Evolutionary conservation across 768 basidiomycete genomes (phyloP).

Genomic region (Psilocybe sp.): DNA sequence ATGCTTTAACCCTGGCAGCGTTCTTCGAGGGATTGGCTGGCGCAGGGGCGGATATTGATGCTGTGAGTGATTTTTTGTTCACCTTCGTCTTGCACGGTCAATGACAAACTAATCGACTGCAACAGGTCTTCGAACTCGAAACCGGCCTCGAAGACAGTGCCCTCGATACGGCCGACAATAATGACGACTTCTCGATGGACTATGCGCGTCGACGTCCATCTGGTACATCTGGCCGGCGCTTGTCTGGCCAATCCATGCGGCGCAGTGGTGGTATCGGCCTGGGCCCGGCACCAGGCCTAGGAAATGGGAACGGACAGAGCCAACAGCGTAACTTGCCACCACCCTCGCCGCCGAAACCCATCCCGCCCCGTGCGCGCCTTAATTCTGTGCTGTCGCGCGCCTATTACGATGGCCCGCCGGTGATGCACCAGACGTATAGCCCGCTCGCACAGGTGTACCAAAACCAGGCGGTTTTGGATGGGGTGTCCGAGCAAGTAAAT

Average conservation of each 20-base stretch:
- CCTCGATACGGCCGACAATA: constrained; percentile 45
- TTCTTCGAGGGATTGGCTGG: constrained; percentile 81
- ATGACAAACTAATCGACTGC: neutral
- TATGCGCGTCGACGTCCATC: constrained; percentile 19
- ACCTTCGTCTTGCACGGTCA: neutral
- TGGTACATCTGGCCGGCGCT: constrained; percentile 9
- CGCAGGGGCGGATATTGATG: constrained; percentile 68
- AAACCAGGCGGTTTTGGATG: constrained; percentile 51
- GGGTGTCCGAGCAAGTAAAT: constrained; percentile 54
- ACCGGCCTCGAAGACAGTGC: constrained; percentile 58
- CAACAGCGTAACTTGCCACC: no score
- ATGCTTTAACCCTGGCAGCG: constrained; percentile 37
- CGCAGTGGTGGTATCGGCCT: constrained; percentile 32
- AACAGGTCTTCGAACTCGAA: constrained; percentile 76
- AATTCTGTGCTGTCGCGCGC: no score
- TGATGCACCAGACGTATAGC: no score
- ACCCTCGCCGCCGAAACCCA: no score
- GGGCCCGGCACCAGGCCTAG: constrained; percentile 26
- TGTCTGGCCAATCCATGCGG: constrained; percentile 16
- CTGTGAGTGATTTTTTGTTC: constrained; percentile 38
- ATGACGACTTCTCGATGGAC: constrained; percentile 15
- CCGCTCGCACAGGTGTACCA: no score
- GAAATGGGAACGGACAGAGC: no score
- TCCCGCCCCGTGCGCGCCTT: no score
- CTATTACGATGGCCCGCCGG: no score